Conservation (phyloP, 2,329 filamentous ascomycete genomes). For the Ceratocystis albifundus region DNA sequence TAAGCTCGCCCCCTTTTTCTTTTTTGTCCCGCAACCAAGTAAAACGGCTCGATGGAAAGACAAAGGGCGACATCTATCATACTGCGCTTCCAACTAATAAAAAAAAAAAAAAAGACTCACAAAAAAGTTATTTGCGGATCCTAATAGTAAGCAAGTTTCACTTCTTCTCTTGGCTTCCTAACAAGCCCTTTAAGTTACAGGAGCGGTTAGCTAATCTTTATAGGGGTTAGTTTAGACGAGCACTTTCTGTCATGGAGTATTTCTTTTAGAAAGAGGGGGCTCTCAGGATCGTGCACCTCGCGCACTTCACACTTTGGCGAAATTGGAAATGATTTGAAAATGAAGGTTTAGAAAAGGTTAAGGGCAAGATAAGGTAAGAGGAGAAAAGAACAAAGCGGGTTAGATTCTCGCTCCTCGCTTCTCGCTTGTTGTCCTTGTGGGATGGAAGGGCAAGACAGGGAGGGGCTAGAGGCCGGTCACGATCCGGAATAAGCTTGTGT, state of each 20-base stretch:
- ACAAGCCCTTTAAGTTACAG: no score
- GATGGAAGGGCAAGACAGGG: not conserved
- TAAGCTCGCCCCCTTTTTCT: not conserved
- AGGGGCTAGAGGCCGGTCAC: not conserved
- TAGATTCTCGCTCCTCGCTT: not conserved
- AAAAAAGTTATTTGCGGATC: not conserved
- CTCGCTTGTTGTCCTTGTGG: not conserved
- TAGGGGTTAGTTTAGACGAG: not conserved
- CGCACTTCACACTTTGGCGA: slow-evolving; percentile 12
- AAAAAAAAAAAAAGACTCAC: no score
- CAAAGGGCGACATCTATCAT: not conserved
- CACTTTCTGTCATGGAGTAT: not conserved
- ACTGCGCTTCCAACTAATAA: no score
- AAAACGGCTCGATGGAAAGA: not conserved
- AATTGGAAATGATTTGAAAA: slow-evolving; percentile 4
- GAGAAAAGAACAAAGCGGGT: not conserved
- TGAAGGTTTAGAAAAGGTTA: not conserved
- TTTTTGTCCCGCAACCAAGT: not conserved
- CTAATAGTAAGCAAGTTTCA: not conserved
- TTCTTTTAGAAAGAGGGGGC: not conserved
- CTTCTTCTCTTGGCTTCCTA: not conserved
- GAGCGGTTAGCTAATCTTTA: no score
- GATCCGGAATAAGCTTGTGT: not conserved
- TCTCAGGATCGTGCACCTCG: not conserved
- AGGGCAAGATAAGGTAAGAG: not conserved